Evolutionary conservation across 2,329 filamentous ascomycete species (phyloP).

Genomic region (Thelonectria rubi): DNA sequence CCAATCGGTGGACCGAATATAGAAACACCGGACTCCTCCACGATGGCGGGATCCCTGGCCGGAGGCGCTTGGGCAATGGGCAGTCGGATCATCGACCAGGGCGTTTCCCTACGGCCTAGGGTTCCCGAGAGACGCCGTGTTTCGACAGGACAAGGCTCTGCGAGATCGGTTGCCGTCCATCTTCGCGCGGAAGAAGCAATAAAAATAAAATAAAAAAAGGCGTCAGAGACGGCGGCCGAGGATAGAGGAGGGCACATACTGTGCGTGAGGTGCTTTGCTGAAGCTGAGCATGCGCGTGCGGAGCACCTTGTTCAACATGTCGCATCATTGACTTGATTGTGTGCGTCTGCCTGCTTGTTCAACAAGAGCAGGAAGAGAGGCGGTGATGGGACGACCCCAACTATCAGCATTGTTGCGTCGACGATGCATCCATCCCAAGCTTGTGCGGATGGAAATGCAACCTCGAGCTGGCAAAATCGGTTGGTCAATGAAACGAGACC

Average conservation of each 20-base stretch:
- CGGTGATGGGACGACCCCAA: constrained; percentile 3
- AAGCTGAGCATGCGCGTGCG: not conserved
- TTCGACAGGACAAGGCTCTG: constrained; percentile 11
- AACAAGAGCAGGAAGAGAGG: not conserved
- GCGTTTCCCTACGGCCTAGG: constrained; percentile 1
- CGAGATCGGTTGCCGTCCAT: not conserved
- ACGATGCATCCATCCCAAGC: constrained; percentile 15
- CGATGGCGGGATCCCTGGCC: constrained; percentile 15
- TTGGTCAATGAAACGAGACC: constrained; percentile 1
- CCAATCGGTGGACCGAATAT: constrained; percentile 33
- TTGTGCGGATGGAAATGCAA: constrained; percentile 21
- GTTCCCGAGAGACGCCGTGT: constrained; percentile 23
- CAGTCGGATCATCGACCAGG: constrained; percentile 20
- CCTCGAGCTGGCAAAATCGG: not conserved
- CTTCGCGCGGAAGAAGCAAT: constrained; percentile 1
- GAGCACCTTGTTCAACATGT: not conserved
- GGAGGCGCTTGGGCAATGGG: constrained; percentile 28
- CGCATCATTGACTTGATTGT: constrained; percentile 6
- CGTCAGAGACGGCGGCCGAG: constrained; percentile 10
- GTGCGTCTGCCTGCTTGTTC: not conserved
- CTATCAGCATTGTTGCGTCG: not conserved
- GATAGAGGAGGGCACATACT: constrained; percentile 3
- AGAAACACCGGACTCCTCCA: constrained; percentile 34
- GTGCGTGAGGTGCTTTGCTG: too few species aligned
- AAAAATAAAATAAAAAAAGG: too few species aligned